Conservation (phyloP, 1,284 basidiomycete species). For the Kwoniella shivajii region DNA sequence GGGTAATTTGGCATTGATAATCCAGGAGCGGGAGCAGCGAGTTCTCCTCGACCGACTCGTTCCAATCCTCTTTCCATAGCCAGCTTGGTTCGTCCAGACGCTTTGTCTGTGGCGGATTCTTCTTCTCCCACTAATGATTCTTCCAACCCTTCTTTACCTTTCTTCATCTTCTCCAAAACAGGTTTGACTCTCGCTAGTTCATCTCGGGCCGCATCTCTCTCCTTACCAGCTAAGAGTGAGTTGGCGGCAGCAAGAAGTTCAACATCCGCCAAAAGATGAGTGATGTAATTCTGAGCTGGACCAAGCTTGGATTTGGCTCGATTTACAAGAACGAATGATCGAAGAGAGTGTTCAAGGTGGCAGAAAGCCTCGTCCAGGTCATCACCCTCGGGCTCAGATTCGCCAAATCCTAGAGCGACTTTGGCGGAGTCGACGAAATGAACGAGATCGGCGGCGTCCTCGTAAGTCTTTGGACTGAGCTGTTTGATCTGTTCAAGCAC, state of each 20-base stretch:
- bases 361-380: conserved; percentile 74
- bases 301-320: conserved; percentile 93
- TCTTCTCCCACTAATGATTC: conserved; percentile 77
- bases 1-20: conserved; percentile 75
- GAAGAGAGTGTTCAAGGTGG: conserved; percentile 85
- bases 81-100: conserved; percentile 62
- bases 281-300: conserved; percentile 91
- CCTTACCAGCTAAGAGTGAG: conserved; percentile 76
- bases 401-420: conserved; percentile 46
- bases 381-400: conserved; percentile 35
- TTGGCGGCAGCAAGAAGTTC: conserved; percentile 86
- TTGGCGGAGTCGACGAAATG: conserved; percentile 94
- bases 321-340: conserved; percentile 94
- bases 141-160: conserved; percentile 72
- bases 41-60: conserved; percentile 72
- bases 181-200: conserved; percentile 76
- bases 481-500: conserved; percentile 94
- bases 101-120: conserved; percentile 68
- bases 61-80: conserved; percentile 74
- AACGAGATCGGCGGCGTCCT: conserved; percentile 88
- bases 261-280: conserved; percentile 84
- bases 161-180: conserved; percentile 82
- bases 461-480: conserved; percentile 87
- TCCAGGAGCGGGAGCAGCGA: conserved; percentile 57
- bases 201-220: conserved; percentile 72